Evolutionary conservation across 2,329 filamentous ascomycete genomes (phyloP), one percentile per base, ranked within the genome.

Genomic region (Metarhizium sp.): DNA sequence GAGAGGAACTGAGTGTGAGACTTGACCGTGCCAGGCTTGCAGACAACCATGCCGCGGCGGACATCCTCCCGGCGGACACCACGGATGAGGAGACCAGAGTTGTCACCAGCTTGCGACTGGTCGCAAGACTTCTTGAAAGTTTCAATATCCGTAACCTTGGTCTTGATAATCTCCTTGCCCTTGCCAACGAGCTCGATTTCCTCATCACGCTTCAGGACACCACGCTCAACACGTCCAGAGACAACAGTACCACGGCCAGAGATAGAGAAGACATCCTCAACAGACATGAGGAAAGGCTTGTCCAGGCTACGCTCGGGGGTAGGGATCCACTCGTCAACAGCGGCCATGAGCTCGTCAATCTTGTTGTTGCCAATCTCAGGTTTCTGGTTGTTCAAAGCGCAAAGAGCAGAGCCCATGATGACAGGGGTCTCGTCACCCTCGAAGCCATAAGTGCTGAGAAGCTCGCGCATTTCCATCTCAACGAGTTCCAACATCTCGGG

Each of bases 91-190:
- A 99, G 88, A 69, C 94, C 94, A 30, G 94, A 96, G 85, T 97
- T 99, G 77, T 99, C 94, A 73, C 94, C 94, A 59, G 94, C 94
- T 66, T 89, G 85, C 57, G 92, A 95, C 77, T 96, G 90, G 57
- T 96, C 92, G 75, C 94, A 97, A 51, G 91, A 95, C 84, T 99
- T 99, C 84, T 97, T 96, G 83, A 99, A 99, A 62, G 92, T 99
- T 81, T 99, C 94, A 64, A 99, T 97, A 70, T 99, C 95, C 68
- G 94, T 99, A 62, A 99, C 92, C 82, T 96, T 97, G 74, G 94
- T 97, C 85, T 95, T 96, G 80, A 97, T 89, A 63, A 90, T 77
- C 49, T 85, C 81, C 56, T 76, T 74, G 63, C 86, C 85, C 79
- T 94, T 95, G 71, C 94, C 94, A 59, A 99, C 82, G 61, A 99